These are phyloP conservation scores for Obba rivulosa DNA, from an alignment of 768 basidiomycete genomes.

Conservation along the genomic window DNA sequence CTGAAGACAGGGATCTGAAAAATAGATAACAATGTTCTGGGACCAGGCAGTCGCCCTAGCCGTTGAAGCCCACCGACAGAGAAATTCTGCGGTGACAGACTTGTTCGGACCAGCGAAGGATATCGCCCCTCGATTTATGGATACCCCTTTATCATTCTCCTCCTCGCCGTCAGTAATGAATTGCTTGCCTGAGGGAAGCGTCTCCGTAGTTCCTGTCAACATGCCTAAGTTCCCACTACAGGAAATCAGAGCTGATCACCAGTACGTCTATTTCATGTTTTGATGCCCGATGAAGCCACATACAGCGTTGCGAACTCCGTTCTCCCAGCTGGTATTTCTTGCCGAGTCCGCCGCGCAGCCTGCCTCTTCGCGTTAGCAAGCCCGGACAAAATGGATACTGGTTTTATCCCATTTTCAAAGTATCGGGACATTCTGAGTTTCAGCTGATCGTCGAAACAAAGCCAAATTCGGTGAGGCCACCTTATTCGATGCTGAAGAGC, in stretches of 20 bases:
- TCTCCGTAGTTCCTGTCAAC: too few relatives aligned
- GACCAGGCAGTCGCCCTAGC: neutral
- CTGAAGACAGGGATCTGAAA: neutral
- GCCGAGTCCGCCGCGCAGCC: slow-evolving; percentile 22
- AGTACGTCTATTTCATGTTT: slow-evolving; percentile 2
- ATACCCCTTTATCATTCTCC: too few relatives aligned
- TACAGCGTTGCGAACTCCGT: neutral
- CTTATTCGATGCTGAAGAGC: neutral
- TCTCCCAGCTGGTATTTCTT: slow-evolving; percentile 20
- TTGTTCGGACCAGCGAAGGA: neutral
- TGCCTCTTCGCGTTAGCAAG: slow-evolving; percentile 23
- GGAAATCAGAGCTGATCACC: too few relatives aligned
- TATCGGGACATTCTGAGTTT: slow-evolving; percentile 12
- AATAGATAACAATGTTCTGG: neutral
- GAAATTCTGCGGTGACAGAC: neutral
- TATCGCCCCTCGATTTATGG: too few relatives aligned
- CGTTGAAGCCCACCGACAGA: neutral
- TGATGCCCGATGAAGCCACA: neutral
- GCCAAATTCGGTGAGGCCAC: neutral
- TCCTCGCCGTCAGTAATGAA: too few relatives aligned
- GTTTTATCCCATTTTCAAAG: slow-evolving; percentile 20
- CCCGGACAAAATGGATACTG: slow-evolving; percentile 26
- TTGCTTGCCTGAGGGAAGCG: too few relatives aligned
- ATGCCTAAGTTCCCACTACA: too few relatives aligned
- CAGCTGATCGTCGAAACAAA: slow-evolving; percentile 25